Base-by-base conservation (phyloP, 495 filamentous ascomycete genomes). In the Parachaetomium inaequale region DNA sequence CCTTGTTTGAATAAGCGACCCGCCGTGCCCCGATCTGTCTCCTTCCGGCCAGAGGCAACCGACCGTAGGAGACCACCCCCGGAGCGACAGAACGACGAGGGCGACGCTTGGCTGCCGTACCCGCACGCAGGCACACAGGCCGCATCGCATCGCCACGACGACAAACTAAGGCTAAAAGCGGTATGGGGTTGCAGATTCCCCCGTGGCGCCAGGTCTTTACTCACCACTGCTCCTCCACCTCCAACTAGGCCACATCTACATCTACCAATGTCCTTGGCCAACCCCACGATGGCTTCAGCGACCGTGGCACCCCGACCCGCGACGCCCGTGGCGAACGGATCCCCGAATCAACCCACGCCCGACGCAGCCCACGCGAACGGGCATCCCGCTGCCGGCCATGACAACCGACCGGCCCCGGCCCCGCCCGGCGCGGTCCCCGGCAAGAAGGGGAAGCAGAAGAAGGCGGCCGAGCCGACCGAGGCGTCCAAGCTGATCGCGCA, bases 401-500 rank as follows among this genome's bases (percentile, higher is more conserved):
- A 79, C 34, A 74, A 64, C 38, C 72, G 76, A 53, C 76, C 75
- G 2, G 73, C 75, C 34, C 77, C 78, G 58, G 72, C 75, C 11
- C 75, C 78, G 26, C 72, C 75, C 68, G 62, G 75, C 68, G 62
- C 70, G 69, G 64, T 64, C 66, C 31, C 63, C 7, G 58, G 63
- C 31, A 90, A 91, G 84, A 89, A 91, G 80, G 82, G 84, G 64
- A 88, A 91, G 66, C 71, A 72, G 56, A 83, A 84, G 78, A 90
- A 90, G 75, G 73, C 83, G 31, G 75, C 88, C 32, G 92, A 96
- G 73, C 87, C 90, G 42, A 88, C 82, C 66, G 92, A 97, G 68
- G 90, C 91, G 12, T 89, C 88, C 42, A 96, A 97, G 77, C 82
- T 96, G 59, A 82, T 98, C 52, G 88, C 91, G 29, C 91, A 92